Base-by-base conservation (phyloP, 805 yeast species). In the Cyberlindnera saturnus region DNA sequence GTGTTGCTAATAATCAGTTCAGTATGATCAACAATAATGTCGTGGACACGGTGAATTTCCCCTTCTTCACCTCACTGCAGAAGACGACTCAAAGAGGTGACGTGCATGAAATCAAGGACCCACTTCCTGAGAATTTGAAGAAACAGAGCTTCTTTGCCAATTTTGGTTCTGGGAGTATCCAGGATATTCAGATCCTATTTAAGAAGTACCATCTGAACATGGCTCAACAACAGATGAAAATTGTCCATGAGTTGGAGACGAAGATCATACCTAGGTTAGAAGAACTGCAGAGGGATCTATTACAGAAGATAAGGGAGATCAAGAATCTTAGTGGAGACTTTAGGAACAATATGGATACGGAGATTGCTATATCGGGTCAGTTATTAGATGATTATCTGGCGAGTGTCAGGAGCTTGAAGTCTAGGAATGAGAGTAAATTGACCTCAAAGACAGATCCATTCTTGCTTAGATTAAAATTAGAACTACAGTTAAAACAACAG, bases 301-400 rank as follows among this genome's bases (percentile, higher is more conserved):
- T 81, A 41, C 77, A 82, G 40, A 88, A 90, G 56, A 86, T 91
- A 47, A 86, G 84, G 62, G 97, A 89, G 63, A 90, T 89, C 55
- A 85, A 81, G 60, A 76, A 82, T 38, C 67, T 90, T 45, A 82
- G 82, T 52, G 78, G 86, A 40, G 96, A 91, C 64, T 91, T 93
- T 67, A 84, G 81, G 53, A 86, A 83, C 60, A 74, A 79, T 40
- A 77, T 89, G 51, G 70, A 71, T 38, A 77, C 77, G 51, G 96
- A 88, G 60, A 76, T 83, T 47, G 77, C 75, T 44, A 73, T 74
- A 35, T 81, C 95, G 2, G 83, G 82, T 36, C 67, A 68, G 39
- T 74, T 75, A 29, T 63, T 86, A 46, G 58, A 64, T 39, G 71
- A 67, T 39, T 87, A 79, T 61, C 62, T 67, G 35, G 75, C 73